Conservation (phyloP, 192 early-diverging fungal species). For the Entomortierella chlamydospora region DNA sequence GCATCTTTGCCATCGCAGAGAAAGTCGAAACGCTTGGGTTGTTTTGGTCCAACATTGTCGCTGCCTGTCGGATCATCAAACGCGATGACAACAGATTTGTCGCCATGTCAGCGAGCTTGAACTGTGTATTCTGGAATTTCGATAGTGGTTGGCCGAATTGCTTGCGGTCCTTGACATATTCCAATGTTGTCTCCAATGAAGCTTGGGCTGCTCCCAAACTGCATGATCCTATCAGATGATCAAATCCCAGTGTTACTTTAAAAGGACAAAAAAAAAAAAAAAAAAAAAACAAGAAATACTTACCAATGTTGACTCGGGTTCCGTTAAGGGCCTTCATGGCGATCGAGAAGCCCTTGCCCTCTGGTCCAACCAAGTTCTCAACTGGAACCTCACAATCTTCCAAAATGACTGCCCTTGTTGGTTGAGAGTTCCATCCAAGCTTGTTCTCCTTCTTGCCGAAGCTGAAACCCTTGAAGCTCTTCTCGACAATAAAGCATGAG, state of each 20-base stretch:
- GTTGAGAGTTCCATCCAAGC: conserved; percentile 72
- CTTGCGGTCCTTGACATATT: conserved; percentile 62
- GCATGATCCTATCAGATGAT: conserved; percentile 64
- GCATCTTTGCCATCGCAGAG: conserved; percentile 69
- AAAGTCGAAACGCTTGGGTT: conserved; percentile 52
- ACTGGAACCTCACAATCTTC: conserved; percentile 66
- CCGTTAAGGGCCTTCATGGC: conserved; percentile 75
- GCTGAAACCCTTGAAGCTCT: conserved; percentile 63
- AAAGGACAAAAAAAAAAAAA: no score
- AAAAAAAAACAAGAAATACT: neutral
- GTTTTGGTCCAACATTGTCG: conserved; percentile 59
- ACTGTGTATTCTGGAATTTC: conserved; percentile 65
- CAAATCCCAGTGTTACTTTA: no score
- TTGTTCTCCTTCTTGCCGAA: conserved; percentile 75
- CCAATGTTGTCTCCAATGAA: conserved; percentile 54
- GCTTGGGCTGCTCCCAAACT: conserved; percentile 68
- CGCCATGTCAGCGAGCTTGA: conserved; percentile 70
- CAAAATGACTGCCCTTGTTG: conserved; percentile 67
- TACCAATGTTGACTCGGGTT: conserved; percentile 68
- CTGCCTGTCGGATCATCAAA: conserved; percentile 60
- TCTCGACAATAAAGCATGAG: conserved; percentile 67
- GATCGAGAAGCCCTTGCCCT: conserved; percentile 70
- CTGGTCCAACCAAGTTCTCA: conserved; percentile 62
- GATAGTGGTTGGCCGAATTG: conserved; percentile 63
- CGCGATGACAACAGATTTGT: conserved; percentile 58